phyloP scores from a whole-genome alignment of 345 rosid genomes.

The Capsella bursapastoris region DNA sequence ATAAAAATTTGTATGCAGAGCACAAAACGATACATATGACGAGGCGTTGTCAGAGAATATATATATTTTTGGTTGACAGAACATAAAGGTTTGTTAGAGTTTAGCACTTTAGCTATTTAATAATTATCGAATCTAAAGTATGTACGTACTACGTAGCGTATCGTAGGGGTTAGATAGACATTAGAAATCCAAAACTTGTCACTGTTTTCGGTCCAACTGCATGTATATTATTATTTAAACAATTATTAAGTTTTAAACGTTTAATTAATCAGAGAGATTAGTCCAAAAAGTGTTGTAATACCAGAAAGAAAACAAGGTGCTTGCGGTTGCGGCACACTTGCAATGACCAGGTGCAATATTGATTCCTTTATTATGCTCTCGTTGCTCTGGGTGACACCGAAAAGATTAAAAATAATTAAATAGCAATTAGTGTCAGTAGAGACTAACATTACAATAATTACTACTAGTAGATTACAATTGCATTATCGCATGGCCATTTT shows the following conservation, averaged over 20 bases:
- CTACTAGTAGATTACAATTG: background rate
- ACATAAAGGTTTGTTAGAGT: conserved; percentile 15
- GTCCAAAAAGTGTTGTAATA: background rate
- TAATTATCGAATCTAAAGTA: background rate
- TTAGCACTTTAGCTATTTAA: conserved; percentile 9
- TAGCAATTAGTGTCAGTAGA: background rate
- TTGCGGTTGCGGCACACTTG: conserved; percentile 28
- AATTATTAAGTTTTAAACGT: background rate
- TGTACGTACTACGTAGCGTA: too few species aligned
- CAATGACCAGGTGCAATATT: conserved; percentile 6
- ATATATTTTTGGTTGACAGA: conserved; percentile 1
- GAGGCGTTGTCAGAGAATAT: conserved; percentile 25
- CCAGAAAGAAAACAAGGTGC: conserved; percentile 40
- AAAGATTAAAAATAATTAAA: background rate
- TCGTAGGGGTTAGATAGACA: background rate
- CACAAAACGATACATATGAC: conserved; percentile 24
- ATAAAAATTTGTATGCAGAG: background rate
- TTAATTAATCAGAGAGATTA: conserved; percentile 21
- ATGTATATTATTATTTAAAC: conserved; percentile 24
- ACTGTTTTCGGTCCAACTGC: conserved; percentile 31
- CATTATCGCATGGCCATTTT: too few species aligned
- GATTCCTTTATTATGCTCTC: conserved; percentile 19
- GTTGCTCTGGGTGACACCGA: background rate
- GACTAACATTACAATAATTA: too few species aligned
- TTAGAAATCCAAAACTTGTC: conserved; percentile 23